Base-by-base conservation (phyloP, 495 filamentous ascomycete genomes). In the Parachaetomium inaequale region DNA sequence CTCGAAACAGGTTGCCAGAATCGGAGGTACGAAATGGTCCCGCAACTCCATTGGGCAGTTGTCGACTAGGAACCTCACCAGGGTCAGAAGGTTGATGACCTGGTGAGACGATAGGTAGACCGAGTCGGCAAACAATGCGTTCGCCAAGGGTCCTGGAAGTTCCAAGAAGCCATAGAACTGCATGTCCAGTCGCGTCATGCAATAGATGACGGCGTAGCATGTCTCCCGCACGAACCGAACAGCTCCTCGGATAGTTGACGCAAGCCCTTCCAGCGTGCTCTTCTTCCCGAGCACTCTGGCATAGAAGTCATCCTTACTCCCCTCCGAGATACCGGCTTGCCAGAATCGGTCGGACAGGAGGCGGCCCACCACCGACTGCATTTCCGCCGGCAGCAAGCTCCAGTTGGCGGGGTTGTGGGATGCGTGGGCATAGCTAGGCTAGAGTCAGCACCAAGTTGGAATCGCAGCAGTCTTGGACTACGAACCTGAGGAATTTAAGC, bases 321-420 rank as follows among this genome's bases (percentile, higher is more conserved):
- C 94, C 64, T 83, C 89, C 0, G 94, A 97, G 43, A 99, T 99
- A 17, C 94, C 94, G 17, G 93, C 89, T 82, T 99, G 94, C 94
- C 94, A 99, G 70, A 99, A 98, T 26, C 94, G 88, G 76, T 99
- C 94, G 2, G 92, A 96, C 19, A 99, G 77, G 50, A 97, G 90
- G 7, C 90, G 85, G 34, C 84, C 84, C 31, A 96, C 87, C 17
- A 96, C 85, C 12, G 79, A 76, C 59, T 82, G 87, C 82, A 93
- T 88, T 43, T 96, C 91, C 38, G 78, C 75, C 12, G 92, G 86
- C n/a, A 96, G 75, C 45, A 84, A 81, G 23, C 79, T 81, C 94
- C 94, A 99, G 66, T 91, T 94, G 23, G 77, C 72, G 0, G 92
- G 84, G 66, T 96, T 91, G 70, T 96, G 91, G 65, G 94, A 96